Percentiles rank a stretch among this genome's conserved stretches.
phyloP scores from a whole-genome alignment of 768 basidiomycete species.

The Inosperma sp. region DNA sequence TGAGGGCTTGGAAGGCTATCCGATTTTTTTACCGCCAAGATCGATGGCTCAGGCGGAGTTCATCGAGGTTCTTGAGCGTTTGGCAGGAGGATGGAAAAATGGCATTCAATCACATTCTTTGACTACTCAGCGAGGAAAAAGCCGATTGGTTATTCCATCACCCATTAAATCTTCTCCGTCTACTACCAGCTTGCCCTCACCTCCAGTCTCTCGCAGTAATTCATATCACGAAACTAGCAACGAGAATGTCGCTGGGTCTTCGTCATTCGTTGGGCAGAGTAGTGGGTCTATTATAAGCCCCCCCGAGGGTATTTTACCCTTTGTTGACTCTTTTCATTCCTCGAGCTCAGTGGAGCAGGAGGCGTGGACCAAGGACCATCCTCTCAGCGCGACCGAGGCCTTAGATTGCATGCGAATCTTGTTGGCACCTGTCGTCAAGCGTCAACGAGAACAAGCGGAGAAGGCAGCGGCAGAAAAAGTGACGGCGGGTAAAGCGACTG shows the following conservation, averaged over 20 bases:
- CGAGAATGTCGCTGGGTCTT: conserved; percentile 11
- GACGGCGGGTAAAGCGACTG: conserved; percentile 31
- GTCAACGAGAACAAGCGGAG: conserved; percentile 56
- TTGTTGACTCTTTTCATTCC: too few species aligned
- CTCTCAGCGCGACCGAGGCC: conserved; percentile 16
- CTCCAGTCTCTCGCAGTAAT: conserved; percentile 11
- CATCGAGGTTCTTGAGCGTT: conserved; percentile 76
- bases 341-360: too few species aligned
- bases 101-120: conserved; percentile 59
- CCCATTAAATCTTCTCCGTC: conserved; percentile 38
- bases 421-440: conserved; percentile 62
- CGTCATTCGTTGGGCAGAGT: conserved; percentile 6
- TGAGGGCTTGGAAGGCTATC: conserved; percentile 83
- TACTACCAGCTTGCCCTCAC: conserved; percentile 22
- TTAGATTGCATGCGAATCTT: conserved; percentile 64
- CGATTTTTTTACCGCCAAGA: conserved; percentile 80
- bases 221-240: conserved; percentile 14
- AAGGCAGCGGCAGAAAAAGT: conserved; percentile 49
- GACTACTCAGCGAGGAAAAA: conserved; percentile 33
- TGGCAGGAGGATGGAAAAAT: conserved; percentile 69
- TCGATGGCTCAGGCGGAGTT: conserved; percentile 92
- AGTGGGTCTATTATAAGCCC: conserved; percentile 3
- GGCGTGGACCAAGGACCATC: conserved; percentile 4
- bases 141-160: conserved; percentile 44
- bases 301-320: too few species aligned